Evolutionary conservation across 345 rosid species (phyloP).

Genomic region (Theobroma cacao): DNA sequence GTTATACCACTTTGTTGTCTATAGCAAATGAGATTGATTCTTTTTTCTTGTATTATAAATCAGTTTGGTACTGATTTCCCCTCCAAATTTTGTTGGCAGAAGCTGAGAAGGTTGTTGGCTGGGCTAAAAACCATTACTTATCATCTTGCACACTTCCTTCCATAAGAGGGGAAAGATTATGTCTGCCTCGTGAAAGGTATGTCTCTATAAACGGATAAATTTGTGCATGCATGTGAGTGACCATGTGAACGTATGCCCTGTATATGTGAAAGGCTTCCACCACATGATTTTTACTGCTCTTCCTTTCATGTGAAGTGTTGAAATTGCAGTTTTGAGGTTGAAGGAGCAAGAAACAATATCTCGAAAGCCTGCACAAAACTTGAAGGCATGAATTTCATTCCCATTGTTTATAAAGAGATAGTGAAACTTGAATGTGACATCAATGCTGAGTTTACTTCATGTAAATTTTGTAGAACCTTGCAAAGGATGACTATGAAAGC

Average conservation of each 20-base stretch:
- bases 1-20: neutral
- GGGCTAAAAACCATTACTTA: slow-evolving; percentile 91
- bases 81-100: slow-evolving; percentile 41
- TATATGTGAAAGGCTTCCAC: neutral
- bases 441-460: slow-evolving; percentile 10
- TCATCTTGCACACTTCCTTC: slow-evolving; percentile 63
- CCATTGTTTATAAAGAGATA: neutral
- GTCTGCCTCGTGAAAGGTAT: slow-evolving; percentile 86
- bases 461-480: slow-evolving; percentile 59
- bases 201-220: neutral
- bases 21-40: neutral
- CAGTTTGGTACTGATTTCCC: neutral
- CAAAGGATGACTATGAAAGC: slow-evolving; percentile 86
- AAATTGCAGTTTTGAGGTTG: slow-evolving; percentile 72
- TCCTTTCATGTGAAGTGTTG: slow-evolving; percentile 64
- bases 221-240: neutral
- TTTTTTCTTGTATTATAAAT: neutral
- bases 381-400: slow-evolving; percentile 24
- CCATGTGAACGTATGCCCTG: neutral
- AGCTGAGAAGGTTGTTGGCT: slow-evolving; percentile 92
- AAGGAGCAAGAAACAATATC: slow-evolving; percentile 71
- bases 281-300: slow-evolving; percentile 23
- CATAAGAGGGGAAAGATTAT: slow-evolving; percentile 64
- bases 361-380: slow-evolving; percentile 66
- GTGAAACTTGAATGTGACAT: neutral